Evolutionary conservation across 495 filamentous ascomycete species (phyloP).

Genomic region (Talaromyces stipitatus): DNA sequence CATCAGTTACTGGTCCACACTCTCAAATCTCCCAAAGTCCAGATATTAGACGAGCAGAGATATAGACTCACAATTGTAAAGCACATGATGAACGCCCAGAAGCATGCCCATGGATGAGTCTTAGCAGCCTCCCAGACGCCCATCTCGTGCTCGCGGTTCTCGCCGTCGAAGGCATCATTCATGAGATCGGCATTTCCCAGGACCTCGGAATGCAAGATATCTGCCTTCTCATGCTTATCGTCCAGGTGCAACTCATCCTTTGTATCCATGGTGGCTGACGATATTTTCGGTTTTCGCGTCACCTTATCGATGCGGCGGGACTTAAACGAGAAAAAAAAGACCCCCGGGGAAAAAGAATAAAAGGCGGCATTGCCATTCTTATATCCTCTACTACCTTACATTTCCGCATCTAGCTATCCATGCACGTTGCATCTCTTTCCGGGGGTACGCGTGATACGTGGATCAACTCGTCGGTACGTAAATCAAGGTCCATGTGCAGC

Average conservation of each 20-base stretch:
- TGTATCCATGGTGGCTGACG: not conserved
- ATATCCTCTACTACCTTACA: not conserved
- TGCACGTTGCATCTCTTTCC: not conserved
- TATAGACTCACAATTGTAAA: conserved; percentile 35
- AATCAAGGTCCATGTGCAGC: not conserved
- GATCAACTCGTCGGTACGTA: not conserved
- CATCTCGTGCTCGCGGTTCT: conserved; percentile 24
- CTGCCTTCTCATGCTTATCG: not conserved
- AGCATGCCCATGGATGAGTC: conserved; percentile 38
- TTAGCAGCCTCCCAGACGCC: conserved; percentile 23
- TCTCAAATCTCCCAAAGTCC: not conserved
- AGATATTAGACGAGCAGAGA: not conserved
- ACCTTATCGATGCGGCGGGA: not conserved
- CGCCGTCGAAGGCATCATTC: conserved; percentile 27
- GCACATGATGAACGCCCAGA: conserved; percentile 37
- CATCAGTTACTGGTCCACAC: conserved; percentile 9
- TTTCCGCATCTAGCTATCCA: not conserved
- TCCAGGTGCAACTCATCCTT: not conserved
- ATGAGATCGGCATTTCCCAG: conserved; percentile 9
- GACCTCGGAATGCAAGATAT: not conserved
- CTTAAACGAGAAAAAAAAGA: not conserved
- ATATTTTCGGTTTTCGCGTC: not conserved
- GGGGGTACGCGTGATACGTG: not conserved
- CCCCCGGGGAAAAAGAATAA: not conserved
- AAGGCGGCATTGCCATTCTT: not conserved